Conservation (phyloP, 371 early-diverging fungal genomes). For the Coemansia sp. region DNA sequence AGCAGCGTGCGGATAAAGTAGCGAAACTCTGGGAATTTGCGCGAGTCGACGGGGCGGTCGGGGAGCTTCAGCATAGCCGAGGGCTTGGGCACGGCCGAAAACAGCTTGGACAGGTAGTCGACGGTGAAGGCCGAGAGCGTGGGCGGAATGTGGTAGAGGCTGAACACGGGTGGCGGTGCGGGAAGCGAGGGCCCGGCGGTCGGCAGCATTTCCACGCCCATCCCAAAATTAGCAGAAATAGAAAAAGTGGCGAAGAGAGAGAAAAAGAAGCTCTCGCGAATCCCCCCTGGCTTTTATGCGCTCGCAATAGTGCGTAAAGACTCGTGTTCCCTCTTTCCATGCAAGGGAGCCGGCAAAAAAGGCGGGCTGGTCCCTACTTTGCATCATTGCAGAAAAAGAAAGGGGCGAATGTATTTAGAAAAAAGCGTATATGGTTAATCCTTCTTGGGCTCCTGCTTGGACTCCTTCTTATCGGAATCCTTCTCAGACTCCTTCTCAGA, state of each 20-base stretch:
- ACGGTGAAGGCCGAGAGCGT: conserved; percentile 34
- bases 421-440: not conserved
- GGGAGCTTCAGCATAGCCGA: conserved; percentile 26
- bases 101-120: conserved; percentile 40
- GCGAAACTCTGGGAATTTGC: conserved; percentile 44
- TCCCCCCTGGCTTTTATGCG: not conserved
- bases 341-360: no score
- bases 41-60: conserved; percentile 25
- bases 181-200: not conserved
- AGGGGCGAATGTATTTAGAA: not conserved
- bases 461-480: not conserved
- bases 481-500: not conserved
- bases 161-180: conserved; percentile 3
- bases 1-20: conserved; percentile 44
- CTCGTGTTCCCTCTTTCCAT: not conserved
- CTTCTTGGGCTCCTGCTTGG: conserved; percentile 1
- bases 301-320: not conserved
- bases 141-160: conserved; percentile 39
- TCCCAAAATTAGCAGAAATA: not conserved
- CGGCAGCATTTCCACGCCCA: conserved; percentile 15
- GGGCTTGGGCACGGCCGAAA: conserved; percentile 36
- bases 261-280: not conserved
- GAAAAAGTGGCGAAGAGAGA: not conserved
- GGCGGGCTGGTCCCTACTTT: not conserved
- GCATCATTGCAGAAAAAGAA: not conserved